Evolutionary conservation across 2,329 filamentous ascomycete genomes (phyloP).

Genomic region (Xylariomycetidae sp.): DNA sequence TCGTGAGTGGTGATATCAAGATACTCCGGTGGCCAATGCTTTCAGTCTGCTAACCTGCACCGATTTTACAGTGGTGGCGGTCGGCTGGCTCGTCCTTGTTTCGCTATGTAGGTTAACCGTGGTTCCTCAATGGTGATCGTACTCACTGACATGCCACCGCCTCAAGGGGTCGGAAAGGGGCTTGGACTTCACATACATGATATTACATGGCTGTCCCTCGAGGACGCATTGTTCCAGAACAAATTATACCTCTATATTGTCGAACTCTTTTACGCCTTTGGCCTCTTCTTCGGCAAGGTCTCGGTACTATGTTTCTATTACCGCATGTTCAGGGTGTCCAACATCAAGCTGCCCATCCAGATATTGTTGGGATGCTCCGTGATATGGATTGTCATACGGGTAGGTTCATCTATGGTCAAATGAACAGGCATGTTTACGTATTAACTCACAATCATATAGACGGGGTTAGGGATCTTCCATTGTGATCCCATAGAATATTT

Average conservation of each 20-base stretch:
- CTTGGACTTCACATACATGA: conserved; percentile 8
- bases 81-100: background rate
- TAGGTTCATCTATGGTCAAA: no score
- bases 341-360: conserved; percentile 23
- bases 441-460: no score
- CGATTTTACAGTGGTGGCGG: background rate
- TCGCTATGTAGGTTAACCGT: conserved; percentile 1
- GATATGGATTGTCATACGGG: conserved; percentile 23
- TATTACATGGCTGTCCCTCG: conserved; percentile 2
- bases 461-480: conserved; percentile 28
- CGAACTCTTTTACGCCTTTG: conserved; percentile 24
- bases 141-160: background rate
- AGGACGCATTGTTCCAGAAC: conserved; percentile 2
- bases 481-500: conserved; percentile 29
- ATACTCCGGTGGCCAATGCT: no score
- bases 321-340: conserved; percentile 24
- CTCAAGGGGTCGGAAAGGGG: conserved; percentile 2
- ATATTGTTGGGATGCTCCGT: conserved; percentile 18
- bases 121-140: background rate
- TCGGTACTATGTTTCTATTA: conserved; percentile 26
- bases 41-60: background rate
- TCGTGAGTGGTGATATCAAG: conserved; percentile 3
- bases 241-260: conserved; percentile 19
- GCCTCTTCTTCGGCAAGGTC: conserved; percentile 24
- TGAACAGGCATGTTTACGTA: no score